Evolutionary conservation across 495 filamentous ascomycete genomes (phyloP), one percentile per base, ranked within the genome.

Genomic region (Penicillium bialowiezense): DNA sequence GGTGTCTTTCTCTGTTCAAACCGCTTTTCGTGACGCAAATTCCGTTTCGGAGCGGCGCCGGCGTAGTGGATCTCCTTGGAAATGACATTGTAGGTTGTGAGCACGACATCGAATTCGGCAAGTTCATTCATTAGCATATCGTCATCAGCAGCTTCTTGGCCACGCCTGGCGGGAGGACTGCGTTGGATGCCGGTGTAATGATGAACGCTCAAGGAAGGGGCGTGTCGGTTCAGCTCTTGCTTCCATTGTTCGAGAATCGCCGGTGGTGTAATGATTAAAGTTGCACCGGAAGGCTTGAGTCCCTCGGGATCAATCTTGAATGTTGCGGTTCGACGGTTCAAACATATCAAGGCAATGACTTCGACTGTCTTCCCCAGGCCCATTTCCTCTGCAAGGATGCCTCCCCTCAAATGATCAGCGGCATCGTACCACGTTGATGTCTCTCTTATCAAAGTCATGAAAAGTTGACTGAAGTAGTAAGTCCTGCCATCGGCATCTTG

Each of bases 311-410:
- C 68, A 14, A 31, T 35, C 41, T 55, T 64, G 13, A 56, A 26
- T 8, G 14, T 35, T 54, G 38, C 14, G 54, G 52, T 17, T 56
- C 62, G 74, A 29, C 48, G 70, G 58, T 95, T 84, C 37, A 87
- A 61, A 36, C 78, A 78, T 1, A 95, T 84, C 15, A 97, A 67
- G 2, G 87, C 80, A 37, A 93, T 88, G 41, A 92, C 76, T 63
- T 98, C 93, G 15, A 97, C 80, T 0, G 93, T 97, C 63, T 98
- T 98, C 1, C 93, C 93, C 4, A 98, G 71, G 0, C 92, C 92
- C 93, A 97, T 97, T 68, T 98, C 93, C 65, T 98, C 92, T 0
- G 91, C 89, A 17, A 98, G 76, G 23, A 89, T 81, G 0, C 86
- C 86, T 14, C 83, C 85, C 24, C 59, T 71, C 0, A 83, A 55